Base-by-base conservation (phyloP, 176 grass and related monocot genomes). In the Melocanna baccifera region DNA sequence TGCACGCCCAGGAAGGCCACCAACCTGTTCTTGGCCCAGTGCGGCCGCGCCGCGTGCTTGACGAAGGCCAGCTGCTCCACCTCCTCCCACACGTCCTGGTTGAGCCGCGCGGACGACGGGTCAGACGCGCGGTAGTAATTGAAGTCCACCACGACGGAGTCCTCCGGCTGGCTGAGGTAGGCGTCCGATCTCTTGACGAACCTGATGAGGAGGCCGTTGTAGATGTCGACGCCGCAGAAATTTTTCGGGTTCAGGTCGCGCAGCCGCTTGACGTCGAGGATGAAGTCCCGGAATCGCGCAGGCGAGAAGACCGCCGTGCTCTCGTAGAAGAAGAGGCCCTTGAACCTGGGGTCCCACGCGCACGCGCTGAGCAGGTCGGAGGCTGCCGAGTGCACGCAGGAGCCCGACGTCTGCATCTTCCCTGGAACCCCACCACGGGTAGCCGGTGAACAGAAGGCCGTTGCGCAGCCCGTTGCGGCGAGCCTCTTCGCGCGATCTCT, bases 41-140 rank as follows among this genome's bases (percentile, higher is more conserved):
- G 96, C 23, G 93, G 96, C 48, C 83, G 75, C 2, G 96, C 91
- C 18, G 86, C 79, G 76, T 95, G 84, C 86, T 92, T 98, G 13
- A 86, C 68, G 76, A 98, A 95, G 42, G 96, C 96, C 77, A 98
- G 83, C 88, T 98, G 96, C 84, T 95, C 93, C 65, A 95, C 91
- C 91, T 95, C 93, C 85, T 98, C 96, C 93, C 89, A 91, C 71
- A 93, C 73, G 82, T 98, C 96, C 86, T 83, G 71, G 77, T 82
- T 77, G 16, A 95, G 83, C 72, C 93, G 80, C 12, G 91, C 85
- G 57, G 80, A 36, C 30, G 80, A 65, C 26, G 85, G 79, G 32
- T 93, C 77, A 0, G 86, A 61, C 9, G 96, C 83, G 46, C 96
- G 88, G 39, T 93, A 93, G 84, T 98, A 98, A 87, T 98, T 98